These are phyloP conservation scores for Hsuehochloa calcarea DNA, from an alignment of 176 grass and related monocot genomes.

Conservation along the genomic window DNA sequence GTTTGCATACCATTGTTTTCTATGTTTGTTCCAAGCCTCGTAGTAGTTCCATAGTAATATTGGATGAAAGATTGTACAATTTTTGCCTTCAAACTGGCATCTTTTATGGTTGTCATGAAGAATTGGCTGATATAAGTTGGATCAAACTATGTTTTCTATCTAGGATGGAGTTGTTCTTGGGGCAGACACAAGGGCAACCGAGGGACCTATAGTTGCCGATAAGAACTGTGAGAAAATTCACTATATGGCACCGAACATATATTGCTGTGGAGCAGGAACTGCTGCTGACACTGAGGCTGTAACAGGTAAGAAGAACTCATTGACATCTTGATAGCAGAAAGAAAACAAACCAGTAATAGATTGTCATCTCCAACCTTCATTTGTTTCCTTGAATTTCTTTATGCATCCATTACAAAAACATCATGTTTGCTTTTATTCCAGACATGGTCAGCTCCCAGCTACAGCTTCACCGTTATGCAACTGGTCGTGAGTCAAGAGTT, in stretches of 20 bases:
- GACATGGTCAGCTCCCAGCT: constrained; percentile 98
- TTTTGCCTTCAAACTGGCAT: not conserved
- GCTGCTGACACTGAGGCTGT: constrained; percentile 83
- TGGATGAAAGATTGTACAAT: not conserved
- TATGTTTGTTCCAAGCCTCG: not conserved
- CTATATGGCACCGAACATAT: constrained; percentile 92
- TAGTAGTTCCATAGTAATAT: constrained; percentile 2
- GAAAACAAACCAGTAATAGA: not conserved
- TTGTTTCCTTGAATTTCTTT: constrained; percentile 21
- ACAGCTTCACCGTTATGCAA: constrained; percentile 92
- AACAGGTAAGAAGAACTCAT: constrained; percentile 46
- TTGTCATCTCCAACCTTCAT: not conserved
- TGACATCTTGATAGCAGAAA: not conserved
- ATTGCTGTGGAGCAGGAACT: constrained; percentile 92
- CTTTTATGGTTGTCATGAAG: constrained; percentile 10
- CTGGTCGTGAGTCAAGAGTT: constrained; percentile 87
- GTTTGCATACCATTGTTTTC: not conserved
- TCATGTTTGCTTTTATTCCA: constrained; percentile 29
- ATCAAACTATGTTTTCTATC: constrained; percentile 17
- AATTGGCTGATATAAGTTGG: not conserved
- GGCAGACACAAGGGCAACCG: constrained; percentile 91
- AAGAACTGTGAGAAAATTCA: constrained; percentile 97
- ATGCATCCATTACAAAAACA: not conserved
- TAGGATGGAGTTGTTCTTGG: constrained; percentile 96
- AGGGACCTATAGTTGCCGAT: constrained; percentile 94